phyloP scores from a whole-genome alignment of 768 basidiomycete genomes.

The Scleroderma bovista region DNA sequence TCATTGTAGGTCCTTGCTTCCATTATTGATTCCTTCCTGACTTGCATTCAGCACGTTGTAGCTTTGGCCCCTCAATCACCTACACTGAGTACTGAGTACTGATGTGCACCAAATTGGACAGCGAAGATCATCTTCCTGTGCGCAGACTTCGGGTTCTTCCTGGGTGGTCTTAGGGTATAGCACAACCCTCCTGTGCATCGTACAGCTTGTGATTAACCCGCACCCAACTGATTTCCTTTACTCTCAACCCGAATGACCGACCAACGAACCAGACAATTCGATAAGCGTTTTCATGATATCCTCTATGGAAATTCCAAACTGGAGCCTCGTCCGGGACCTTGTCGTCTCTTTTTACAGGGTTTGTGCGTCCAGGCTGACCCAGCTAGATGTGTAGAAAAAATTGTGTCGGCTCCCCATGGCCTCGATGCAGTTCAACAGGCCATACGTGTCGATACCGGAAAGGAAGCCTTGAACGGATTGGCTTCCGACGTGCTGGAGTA shows the following conservation, averaged over 20 bases:
- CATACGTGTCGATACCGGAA: conserved; percentile 35
- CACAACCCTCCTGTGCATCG: neutral
- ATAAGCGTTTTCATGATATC: conserved; percentile 31
- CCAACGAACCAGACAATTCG: conserved; percentile 22
- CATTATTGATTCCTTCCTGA: too few species aligned
- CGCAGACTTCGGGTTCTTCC: too few species aligned
- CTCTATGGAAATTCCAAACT: conserved; percentile 26
- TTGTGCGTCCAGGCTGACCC: conserved; percentile 38
- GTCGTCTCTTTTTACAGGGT: conserved; percentile 41
- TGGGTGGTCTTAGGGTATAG: neutral
- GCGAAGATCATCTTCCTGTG: too few species aligned
- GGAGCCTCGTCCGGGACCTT: conserved; percentile 15
- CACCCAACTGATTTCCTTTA: neutral
- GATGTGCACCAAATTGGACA: too few species aligned
- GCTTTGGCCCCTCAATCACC: too few species aligned
- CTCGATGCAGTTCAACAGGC: conserved; percentile 34
- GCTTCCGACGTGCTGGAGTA: conserved; percentile 34
- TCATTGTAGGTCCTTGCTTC: too few species aligned
- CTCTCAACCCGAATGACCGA: neutral
- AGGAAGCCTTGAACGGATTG: conserved; percentile 38
- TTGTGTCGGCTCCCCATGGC: conserved; percentile 34
- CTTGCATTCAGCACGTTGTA: too few species aligned
- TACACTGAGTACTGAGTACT: too few species aligned
- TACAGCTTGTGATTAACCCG: neutral
- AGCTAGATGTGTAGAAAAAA: conserved; percentile 30